Conservation (phyloP, 306 rosid genomes). For the Sophora flavescens region DNA sequence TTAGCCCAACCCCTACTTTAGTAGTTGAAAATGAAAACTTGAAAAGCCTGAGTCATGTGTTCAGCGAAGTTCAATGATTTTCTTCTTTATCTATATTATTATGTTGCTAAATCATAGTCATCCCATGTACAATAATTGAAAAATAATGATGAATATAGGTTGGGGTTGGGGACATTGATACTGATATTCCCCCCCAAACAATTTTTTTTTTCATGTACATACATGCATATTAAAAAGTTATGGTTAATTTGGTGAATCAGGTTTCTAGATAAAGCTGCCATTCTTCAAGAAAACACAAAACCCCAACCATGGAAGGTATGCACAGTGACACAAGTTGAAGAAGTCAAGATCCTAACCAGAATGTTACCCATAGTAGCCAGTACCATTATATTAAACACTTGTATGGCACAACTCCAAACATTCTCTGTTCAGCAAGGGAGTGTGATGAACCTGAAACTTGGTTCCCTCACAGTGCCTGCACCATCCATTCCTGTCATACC, state of each 20-base stretch:
- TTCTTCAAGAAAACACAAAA: slow-evolving; percentile 52
- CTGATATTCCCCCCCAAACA: neutral
- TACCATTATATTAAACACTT: slow-evolving; percentile 87
- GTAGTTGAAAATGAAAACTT: neutral
- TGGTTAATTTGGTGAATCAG: slow-evolving; percentile 50
- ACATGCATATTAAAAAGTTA: slow-evolving; percentile 31
- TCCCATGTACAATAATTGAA: slow-evolving; percentile 39
- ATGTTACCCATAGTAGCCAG: slow-evolving; percentile 83
- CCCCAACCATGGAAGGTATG: slow-evolving; percentile 71
- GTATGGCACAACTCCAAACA: slow-evolving; percentile 91
- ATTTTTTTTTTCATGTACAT: neutral
- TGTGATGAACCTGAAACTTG: slow-evolving; percentile 65
- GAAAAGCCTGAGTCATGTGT: slow-evolving; percentile 8
- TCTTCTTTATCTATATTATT: neutral
- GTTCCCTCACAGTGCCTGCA: slow-evolving; percentile 66
- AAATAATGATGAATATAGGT: slow-evolving; percentile 34
- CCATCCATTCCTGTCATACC: slow-evolving; percentile 86
- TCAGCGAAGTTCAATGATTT: slow-evolving; percentile 25
- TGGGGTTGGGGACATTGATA: slow-evolving; percentile 1
- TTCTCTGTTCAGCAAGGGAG: slow-evolving; percentile 84
- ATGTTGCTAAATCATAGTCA: slow-evolving; percentile 11
- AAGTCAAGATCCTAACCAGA: slow-evolving; percentile 80
- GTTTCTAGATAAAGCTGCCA: slow-evolving; percentile 78
- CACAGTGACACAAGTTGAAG: slow-evolving; percentile 88
- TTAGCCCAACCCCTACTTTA: no score